Percentiles rank a stretch among this genome's conserved stretches.
Conservation (phyloP, 371 early-diverging fungal genomes). For the Zychaea mexicana region DNA sequence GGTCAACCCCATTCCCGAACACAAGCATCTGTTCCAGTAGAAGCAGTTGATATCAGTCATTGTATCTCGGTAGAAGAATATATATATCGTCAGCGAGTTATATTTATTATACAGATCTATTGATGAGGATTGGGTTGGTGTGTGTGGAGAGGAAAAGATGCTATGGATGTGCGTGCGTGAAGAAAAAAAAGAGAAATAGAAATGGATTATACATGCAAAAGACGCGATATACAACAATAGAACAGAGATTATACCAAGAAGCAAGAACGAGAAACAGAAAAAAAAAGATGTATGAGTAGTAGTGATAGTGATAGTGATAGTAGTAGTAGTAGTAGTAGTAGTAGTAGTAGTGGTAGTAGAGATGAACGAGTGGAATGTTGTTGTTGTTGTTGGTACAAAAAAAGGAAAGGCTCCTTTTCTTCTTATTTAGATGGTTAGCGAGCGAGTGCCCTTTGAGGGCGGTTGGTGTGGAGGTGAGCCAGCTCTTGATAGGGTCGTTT, state of each 20-base stretch:
- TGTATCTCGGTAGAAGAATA: not conserved
- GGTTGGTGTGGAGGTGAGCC: slow-evolving; percentile 2
- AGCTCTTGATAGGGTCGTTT: slow-evolving; percentile 11
- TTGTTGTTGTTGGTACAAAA: not conserved
- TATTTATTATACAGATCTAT: slow-evolving; percentile 6
- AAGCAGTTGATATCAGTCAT: not conserved
- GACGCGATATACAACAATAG: slow-evolving; percentile 9
- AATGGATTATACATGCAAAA: slow-evolving; percentile 15
- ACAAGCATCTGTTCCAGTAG: slow-evolving; percentile 30
- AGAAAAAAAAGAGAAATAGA: not conserved
- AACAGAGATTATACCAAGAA: not conserved
- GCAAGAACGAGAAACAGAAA: not conserved
- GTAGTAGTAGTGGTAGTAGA: not conserved
- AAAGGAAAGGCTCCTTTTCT: not conserved
- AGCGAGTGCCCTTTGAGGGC: not conserved
- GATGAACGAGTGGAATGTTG: not conserved
- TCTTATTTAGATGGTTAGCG: not conserved
- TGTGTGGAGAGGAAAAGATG: not conserved
- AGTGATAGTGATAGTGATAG: not conserved
- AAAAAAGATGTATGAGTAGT: not conserved
- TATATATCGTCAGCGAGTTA: no score
- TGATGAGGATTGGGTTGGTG: no score
- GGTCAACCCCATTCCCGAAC: slow-evolving; percentile 47
- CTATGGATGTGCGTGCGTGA: not conserved
- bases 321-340: not conserved